Evolutionary conservation across 1,284 basidiomycete genomes (phyloP).

Genomic region (Tilletia setariae): DNA sequence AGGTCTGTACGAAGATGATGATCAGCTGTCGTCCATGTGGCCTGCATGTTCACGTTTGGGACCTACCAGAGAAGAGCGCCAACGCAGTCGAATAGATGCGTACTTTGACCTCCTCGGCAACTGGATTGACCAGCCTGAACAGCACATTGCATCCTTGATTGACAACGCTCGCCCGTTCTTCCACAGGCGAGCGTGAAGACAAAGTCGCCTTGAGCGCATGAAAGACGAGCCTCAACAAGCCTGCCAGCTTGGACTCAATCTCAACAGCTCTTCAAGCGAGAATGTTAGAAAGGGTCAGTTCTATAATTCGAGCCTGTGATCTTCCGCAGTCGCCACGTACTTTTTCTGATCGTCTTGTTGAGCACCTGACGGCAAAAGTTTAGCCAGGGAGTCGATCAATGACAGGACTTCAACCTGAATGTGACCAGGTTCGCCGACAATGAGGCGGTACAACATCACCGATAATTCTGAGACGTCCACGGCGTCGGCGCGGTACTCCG

Average conservation of each 20-base stretch:
- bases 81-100: conserved; percentile 68
- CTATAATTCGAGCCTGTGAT: no score
- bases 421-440: conserved; percentile 74
- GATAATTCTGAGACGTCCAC: conserved; percentile 85
- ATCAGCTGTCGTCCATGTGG: background rate
- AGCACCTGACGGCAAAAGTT: background rate
- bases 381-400: conserved; percentile 58
- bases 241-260: conserved; percentile 21
- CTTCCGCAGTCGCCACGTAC: no score
- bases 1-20: conserved; percentile 11
- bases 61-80: conserved; percentile 13
- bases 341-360: background rate
- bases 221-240: conserved; percentile 15
- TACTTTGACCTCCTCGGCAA: conserved; percentile 71
- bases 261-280: background rate
- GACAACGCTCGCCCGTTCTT: conserved; percentile 32
- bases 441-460: conserved; percentile 81
- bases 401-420: conserved; percentile 75
- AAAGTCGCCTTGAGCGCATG: conserved; percentile 13
- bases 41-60: background rate
- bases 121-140: conserved; percentile 63
- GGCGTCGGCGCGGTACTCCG: conserved; percentile 70
- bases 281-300: background rate
- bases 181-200: conserved; percentile 61
- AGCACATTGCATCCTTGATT: conserved; percentile 67